phyloP scores from a whole-genome alignment of 2,329 filamentous ascomycete genomes.

The Phyllosticta citribraziliensis region DNA sequence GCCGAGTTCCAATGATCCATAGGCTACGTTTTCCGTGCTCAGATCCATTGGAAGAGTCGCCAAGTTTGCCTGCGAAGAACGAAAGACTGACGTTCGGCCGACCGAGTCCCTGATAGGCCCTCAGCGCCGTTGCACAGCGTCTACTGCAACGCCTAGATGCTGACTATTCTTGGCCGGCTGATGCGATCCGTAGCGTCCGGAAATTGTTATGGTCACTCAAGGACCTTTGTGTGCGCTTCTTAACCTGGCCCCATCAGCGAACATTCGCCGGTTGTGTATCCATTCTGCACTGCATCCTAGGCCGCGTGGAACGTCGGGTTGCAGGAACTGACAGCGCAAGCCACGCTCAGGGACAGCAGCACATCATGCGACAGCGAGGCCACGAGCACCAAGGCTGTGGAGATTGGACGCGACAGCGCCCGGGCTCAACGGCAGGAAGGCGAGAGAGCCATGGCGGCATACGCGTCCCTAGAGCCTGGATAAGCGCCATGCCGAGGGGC shows the following conservation, averaged over 20 bases:
- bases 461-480: background rate
- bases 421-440: background rate
- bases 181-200: background rate
- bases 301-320: background rate
- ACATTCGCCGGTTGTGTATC: background rate
- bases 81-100: background rate
- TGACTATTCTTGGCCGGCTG: background rate
- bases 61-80: background rate
- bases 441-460: background rate
- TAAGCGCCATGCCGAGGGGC: background rate
- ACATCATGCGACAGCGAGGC: background rate
- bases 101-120: background rate
- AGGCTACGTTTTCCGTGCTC: background rate
- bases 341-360: background rate
- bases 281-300: background rate
- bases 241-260: background rate
- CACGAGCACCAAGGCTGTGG: background rate
- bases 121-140: background rate
- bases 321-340: background rate
- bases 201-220: background rate
- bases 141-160: background rate
- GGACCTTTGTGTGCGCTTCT: background rate
- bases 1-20: background rate
- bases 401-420: background rate
- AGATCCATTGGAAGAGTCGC: background rate